Base-by-base conservation (phyloP, 2,329 filamentous ascomycete genomes). In the Ophiostoma novo-ulmi region DNA sequence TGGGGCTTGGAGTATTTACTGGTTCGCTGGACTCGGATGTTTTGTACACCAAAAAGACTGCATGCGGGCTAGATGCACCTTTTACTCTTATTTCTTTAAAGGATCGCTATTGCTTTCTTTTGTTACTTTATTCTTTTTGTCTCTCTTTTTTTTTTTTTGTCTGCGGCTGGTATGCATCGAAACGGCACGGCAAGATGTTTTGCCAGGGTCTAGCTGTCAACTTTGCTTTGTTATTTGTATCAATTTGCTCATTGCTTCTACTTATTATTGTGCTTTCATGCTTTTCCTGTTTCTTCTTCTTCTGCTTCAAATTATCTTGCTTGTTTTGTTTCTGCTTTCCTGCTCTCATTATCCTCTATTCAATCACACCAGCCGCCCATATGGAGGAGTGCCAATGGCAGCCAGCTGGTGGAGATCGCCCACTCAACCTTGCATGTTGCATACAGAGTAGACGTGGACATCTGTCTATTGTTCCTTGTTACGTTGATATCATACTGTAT, bases 71-170 rank as follows among this genome's bases (percentile, higher is more conserved):
- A 48, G 44, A 39, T 13, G 17, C 44, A 20, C 35, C 38, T 36
- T 48, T 20, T 20, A 13, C 55, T 65, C 22, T 65, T 22, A 35
- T 35, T 44, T 35, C 31, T 14, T 1, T 31, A 31, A 31, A 31
- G 31, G 31, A 31, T 26, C n/a, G 67, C 4, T 14, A 26, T 69
- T 13, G n/a, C 35, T 31, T 70, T 67, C 65, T 58, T 22, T 36
- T 66, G n/a, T 36, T 68, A 48, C 67, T 70, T 68, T 10, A 22
- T 20, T 7, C 61, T 61, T 68, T 41, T 22, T 68, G 67, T 31
- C 36, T 63, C 1, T 31, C 26, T 31, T 31, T 10, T 17, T 61
- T 35, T 13, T 61, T 35, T 17, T 31, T 8, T 14, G 13, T 61
- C 41, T 39, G 38, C 38, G 11, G 38, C 38, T 39, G 38, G 38